These are phyloP conservation scores for Endocalyx cinctus DNA, from an alignment of 2,329 filamentous ascomycete species.

Conservation along the genomic window DNA sequence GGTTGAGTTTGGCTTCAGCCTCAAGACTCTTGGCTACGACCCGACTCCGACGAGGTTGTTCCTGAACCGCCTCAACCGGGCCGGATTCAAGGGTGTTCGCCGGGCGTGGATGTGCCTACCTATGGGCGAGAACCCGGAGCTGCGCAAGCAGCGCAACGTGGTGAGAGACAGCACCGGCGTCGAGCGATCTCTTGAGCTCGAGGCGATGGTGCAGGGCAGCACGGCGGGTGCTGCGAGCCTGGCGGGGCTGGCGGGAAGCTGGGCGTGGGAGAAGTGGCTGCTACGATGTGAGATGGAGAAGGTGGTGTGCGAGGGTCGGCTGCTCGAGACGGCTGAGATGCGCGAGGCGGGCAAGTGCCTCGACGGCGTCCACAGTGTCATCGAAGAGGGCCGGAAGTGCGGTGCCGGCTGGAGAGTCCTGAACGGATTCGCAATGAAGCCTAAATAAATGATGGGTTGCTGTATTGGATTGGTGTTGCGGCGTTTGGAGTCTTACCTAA, in stretches of 20 bases:
- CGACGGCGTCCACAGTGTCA: slow-evolving; percentile 54
- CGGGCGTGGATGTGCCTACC: slow-evolving; percentile 87
- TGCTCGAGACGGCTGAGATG: slow-evolving; percentile 49
- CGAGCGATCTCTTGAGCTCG: slow-evolving; percentile 47
- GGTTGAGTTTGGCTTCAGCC: slow-evolving; percentile 86
- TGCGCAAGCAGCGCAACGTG: slow-evolving; percentile 6
- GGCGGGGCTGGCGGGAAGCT: slow-evolving; percentile 77
- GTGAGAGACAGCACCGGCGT: slow-evolving; percentile 29
- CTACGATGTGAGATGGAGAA: slow-evolving; percentile 82
- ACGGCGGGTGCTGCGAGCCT: slow-evolving; percentile 69
- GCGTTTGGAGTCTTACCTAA: no score
- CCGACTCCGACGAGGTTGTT: slow-evolving; percentile 77
- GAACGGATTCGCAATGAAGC: slow-evolving; percentile 62
- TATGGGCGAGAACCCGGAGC: slow-evolving; percentile 54
- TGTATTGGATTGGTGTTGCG: no score
- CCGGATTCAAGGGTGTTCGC: slow-evolving; percentile 75
- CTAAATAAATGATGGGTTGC: no score
- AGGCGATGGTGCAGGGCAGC: slow-evolving; percentile 62
- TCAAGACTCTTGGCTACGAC: slow-evolving; percentile 88
- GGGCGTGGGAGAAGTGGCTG: slow-evolving; percentile 97
- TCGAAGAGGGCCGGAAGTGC: slow-evolving; percentile 58
- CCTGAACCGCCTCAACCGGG: slow-evolving; percentile 65
- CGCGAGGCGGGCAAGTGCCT: slow-evolving; percentile 55
- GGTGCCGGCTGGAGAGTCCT: slow-evolving; percentile 59
- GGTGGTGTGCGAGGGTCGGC: slow-evolving; percentile 59